Percentiles rank a stretch among this genome's conserved stretches.
phyloP scores from a whole-genome alignment of 2,329 filamentous ascomycete genomes.

The Magnaporthales sp. region DNA sequence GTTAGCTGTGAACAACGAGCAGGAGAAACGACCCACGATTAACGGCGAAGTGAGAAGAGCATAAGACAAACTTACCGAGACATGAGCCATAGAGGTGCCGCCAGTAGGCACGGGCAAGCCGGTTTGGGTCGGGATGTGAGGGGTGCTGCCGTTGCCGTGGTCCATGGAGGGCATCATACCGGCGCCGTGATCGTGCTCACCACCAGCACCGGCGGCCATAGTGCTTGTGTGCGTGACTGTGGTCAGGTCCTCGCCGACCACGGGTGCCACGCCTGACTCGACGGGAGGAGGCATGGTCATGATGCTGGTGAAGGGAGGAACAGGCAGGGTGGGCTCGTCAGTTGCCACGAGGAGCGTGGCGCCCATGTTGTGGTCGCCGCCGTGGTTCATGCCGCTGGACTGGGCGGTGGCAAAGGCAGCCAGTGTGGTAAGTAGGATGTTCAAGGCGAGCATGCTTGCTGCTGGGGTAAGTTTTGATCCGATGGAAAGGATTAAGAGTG shows the following conservation, averaged over 20 bases:
- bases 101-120: slow-evolving; percentile 2
- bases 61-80: not conserved
- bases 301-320: no score
- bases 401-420: not conserved
- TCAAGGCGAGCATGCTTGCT: not conserved
- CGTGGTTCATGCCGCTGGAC: not conserved
- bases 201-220: not conserved
- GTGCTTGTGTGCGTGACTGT: not conserved
- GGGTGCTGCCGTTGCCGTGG: not conserved
- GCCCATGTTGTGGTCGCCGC: not conserved
- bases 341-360: slow-evolving; percentile 1
- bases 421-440: not conserved
- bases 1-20: not conserved
- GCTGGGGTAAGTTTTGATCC: not conserved
- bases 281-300: not conserved
- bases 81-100: not conserved
- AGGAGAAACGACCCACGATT: not conserved
- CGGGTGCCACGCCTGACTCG: not conserved
- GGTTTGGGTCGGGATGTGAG: not conserved
- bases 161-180: slow-evolving; percentile 1
- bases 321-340: not conserved
- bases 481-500: not conserved
- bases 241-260: not conserved
- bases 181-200: not conserved
- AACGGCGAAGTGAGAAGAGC: no score